phyloP scores from a whole-genome alignment of 1,284 basidiomycete genomes.

The Sporisorium exsertum region DNA sequence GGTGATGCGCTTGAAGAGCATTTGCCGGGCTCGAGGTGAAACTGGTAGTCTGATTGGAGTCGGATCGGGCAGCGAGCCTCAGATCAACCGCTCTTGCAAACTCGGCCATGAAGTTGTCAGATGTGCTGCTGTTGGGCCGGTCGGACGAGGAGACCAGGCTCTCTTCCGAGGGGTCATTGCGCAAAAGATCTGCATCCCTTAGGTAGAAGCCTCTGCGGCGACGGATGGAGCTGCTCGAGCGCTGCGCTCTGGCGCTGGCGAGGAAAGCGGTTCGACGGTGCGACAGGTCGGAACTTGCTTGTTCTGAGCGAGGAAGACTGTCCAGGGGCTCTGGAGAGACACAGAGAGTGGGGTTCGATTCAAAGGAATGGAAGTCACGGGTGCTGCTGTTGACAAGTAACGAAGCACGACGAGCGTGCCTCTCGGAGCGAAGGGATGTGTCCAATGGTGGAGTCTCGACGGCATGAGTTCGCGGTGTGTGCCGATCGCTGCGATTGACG shows the following conservation, averaged over 20 bases:
- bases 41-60: slow-evolving; percentile 2
- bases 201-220: slow-evolving; percentile 36
- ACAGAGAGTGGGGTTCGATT: not conserved
- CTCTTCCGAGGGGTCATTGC: slow-evolving; percentile 2
- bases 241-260: slow-evolving; percentile 12
- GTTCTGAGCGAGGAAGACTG: not conserved
- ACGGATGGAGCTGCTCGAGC: slow-evolving; percentile 13
- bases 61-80: slow-evolving; percentile 17
- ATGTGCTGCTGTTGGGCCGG: slow-evolving; percentile 6
- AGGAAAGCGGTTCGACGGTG: slow-evolving; percentile 10
- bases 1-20: not conserved
- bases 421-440: not conserved
- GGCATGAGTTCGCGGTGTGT: too few species aligned
- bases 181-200: slow-evolving; percentile 15
- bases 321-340: slow-evolving; percentile 23
- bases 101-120: slow-evolving; percentile 32
- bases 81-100: slow-evolving; percentile 34
- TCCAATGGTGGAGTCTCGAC: not conserved
- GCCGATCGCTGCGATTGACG: not conserved
- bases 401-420: slow-evolving; percentile 20
- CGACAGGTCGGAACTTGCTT: not conserved
- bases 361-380: slow-evolving; percentile 5
- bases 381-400: slow-evolving; percentile 43
- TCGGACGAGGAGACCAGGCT: not conserved
- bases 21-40: not conserved